Conservation (phyloP, 306 rosid genomes). For the Biancaea sappan region DNA sequence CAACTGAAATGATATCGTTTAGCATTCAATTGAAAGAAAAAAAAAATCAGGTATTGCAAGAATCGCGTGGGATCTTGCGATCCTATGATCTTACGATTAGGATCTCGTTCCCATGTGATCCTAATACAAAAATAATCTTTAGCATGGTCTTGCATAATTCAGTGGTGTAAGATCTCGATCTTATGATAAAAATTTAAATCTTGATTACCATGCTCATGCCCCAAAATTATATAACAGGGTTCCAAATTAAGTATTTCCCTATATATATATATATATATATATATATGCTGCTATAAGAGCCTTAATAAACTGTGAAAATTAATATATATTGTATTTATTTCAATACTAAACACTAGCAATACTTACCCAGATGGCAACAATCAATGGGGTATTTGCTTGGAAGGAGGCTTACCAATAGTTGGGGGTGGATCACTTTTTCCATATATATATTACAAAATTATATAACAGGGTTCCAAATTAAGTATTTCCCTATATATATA, state of each 20-base stretch:
- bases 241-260: neutral
- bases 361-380: neutral
- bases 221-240: neutral
- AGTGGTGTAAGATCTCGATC: too few relatives aligned
- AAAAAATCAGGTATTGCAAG: too few relatives aligned
- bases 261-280: too few relatives aligned
- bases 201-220: too few relatives aligned
- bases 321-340: neutral
- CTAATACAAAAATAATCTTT: too few relatives aligned
- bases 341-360: neutral
- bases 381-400: slow-evolving; percentile 73
- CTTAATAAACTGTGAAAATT: neutral
- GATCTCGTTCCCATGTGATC: too few relatives aligned
- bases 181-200: too few relatives aligned
- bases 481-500: neutral
- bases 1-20: too few relatives aligned
- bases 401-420: slow-evolving; percentile 64
- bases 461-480: neutral
- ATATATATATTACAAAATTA: slow-evolving; percentile 41
- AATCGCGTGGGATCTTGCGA: too few relatives aligned
- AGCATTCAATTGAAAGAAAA: too few relatives aligned
- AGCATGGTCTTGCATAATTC: too few relatives aligned
- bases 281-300: neutral
- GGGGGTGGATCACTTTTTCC: slow-evolving; percentile 73
- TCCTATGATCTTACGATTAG: too few relatives aligned